Conservation (phyloP, 2,329 filamentous ascomycete genomes). For the Taxawa tesnikishii region DNA sequence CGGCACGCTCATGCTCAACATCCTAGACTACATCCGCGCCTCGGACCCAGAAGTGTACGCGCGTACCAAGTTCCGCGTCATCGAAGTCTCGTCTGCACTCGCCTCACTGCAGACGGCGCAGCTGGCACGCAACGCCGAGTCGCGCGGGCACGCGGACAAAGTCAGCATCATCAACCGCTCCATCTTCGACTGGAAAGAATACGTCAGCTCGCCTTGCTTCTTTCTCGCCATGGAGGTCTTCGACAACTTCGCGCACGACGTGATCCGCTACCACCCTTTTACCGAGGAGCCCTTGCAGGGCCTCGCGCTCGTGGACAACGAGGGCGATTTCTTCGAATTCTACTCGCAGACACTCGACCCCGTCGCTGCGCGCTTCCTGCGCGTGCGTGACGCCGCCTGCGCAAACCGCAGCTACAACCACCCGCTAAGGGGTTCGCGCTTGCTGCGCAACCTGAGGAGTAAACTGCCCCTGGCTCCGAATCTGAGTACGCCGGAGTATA, state of each 20-base stretch:
- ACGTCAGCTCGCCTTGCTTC: slow-evolving; percentile 88
- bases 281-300: slow-evolving; percentile 80
- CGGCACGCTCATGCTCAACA: slow-evolving; percentile 95
- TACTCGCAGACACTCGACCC: slow-evolving; percentile 74
- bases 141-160: slow-evolving; percentile 65
- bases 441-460: slow-evolving; percentile 50
- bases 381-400: slow-evolving; percentile 66
- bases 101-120: slow-evolving; percentile 66
- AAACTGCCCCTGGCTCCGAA: slow-evolving; percentile 61
- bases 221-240: slow-evolving; percentile 97
- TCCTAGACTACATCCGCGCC: slow-evolving; percentile 89
- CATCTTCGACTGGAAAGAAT: slow-evolving; percentile 85
- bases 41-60: slow-evolving; percentile 85
- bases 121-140: slow-evolving; percentile 52
- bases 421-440: slow-evolving; percentile 37
- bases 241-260: slow-evolving; percentile 95
- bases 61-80: slow-evolving; percentile 86
- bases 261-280: slow-evolving; percentile 74
- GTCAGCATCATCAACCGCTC: slow-evolving; percentile 92
- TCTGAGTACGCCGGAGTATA: slow-evolving; percentile 76
- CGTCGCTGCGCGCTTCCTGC: slow-evolving; percentile 67
- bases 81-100: slow-evolving; percentile 80
- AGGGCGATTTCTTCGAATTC: slow-evolving; percentile 91
- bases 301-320: slow-evolving; percentile 69
- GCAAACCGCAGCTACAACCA: slow-evolving; percentile 48